Conservation (phyloP, 139 green algal genomes). For the Pseudopediastrum boryanum region DNA sequence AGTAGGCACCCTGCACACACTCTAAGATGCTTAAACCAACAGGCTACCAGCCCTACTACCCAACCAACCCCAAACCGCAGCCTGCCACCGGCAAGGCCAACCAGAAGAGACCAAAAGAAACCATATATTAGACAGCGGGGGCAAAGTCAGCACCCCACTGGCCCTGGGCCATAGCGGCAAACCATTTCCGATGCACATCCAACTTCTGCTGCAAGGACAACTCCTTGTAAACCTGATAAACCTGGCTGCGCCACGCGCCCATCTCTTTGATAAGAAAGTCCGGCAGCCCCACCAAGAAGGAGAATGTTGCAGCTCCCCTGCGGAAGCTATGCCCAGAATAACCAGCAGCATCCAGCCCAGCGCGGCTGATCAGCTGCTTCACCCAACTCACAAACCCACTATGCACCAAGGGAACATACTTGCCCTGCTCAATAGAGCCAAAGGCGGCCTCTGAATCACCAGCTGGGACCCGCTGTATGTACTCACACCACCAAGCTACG, state of each 20-base stretch:
- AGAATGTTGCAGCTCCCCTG: not conserved
- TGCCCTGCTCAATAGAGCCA: not conserved
- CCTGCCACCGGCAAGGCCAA: no score
- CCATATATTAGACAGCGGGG: no score
- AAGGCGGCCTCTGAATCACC: not conserved
- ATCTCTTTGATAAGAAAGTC: constrained; percentile 6
- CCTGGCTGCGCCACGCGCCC: constrained; percentile 9
- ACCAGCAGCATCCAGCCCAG: not conserved
- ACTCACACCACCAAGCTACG: not conserved
- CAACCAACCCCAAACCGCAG: no score
- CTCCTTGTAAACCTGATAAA: constrained; percentile 11
- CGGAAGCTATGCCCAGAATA: constrained; percentile 5
- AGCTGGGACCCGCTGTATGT: not conserved
- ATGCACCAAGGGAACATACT: constrained; percentile 3
- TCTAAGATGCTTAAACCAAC: no score
- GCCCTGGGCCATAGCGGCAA: not conserved
- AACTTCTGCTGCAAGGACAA: not conserved
- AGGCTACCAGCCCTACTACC: no score
- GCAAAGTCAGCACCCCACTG: not conserved
- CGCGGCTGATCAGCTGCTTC: not conserved
- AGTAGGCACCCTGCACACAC: no score
- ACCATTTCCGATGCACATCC: not conserved
- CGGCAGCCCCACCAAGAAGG: not conserved
- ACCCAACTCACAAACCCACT: constrained; percentile 1
- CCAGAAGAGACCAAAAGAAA: no score